Conservation (phyloP, 139 green algal species). For the Chlamydomonas sp. region DNA sequence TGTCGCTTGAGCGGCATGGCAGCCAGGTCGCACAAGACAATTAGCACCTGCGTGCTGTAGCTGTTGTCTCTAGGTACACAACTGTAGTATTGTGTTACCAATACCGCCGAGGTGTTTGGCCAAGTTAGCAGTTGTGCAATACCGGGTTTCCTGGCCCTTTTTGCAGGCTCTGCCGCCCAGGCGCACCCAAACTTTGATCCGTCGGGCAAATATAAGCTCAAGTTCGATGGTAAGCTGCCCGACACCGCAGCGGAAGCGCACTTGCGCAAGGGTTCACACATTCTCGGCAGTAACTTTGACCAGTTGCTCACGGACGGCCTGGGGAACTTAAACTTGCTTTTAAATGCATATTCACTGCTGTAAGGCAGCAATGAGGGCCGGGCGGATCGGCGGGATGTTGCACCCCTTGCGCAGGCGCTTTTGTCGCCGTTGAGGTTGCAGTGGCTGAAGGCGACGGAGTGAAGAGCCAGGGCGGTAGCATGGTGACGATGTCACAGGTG, state of each 20-base stretch:
- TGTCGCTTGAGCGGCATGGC: too few species aligned
- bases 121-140: too few species aligned
- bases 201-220: slow-evolving; percentile 37
- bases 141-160: background rate
- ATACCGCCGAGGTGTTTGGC: too few species aligned
- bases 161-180: slow-evolving; percentile 15
- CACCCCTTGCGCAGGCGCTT: slow-evolving; percentile 8
- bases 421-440: slow-evolving; percentile 35
- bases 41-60: too few species aligned
- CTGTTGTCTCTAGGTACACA: too few species aligned
- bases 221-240: background rate
- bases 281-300: too few species aligned
- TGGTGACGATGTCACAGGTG: slow-evolving; percentile 21
- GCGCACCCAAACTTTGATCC: slow-evolving; percentile 15
- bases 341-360: background rate
- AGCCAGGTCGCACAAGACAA: too few species aligned
- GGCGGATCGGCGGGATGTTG: background rate
- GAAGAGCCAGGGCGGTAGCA: slow-evolving; percentile 46
- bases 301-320: background rate
- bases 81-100: too few species aligned
- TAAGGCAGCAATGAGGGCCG: background rate
- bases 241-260: background rate
- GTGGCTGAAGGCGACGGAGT: slow-evolving; percentile 28
- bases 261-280: too few species aligned
- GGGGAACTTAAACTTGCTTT: background rate